Conservation (phyloP, 371 early-diverging fungal genomes). For the Cokeromyces recurvatus region DNA sequence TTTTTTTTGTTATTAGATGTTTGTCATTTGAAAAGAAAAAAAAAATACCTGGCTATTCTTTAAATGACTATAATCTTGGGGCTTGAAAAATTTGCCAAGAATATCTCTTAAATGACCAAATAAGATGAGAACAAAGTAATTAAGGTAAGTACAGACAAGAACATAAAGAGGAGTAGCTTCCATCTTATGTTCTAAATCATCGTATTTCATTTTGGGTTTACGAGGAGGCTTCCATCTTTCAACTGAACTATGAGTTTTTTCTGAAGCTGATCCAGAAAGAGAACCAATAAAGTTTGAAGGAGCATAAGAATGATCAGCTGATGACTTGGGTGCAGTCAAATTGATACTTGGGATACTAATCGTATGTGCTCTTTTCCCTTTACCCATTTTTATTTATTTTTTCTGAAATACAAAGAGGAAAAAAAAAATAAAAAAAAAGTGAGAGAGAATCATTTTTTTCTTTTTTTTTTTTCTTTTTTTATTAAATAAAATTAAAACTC, state of each 20-base stretch:
- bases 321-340: constrained; percentile 21
- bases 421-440: neutral
- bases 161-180: constrained; percentile 66
- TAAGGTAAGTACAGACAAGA: constrained; percentile 93
- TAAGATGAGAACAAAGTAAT: constrained; percentile 90
- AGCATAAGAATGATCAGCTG: constrained; percentile 20
- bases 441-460: neutral
- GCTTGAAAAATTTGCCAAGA: constrained; percentile 76
- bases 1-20: too few relatives aligned
- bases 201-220: constrained; percentile 30
- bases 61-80: constrained; percentile 68
- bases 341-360: constrained; percentile 26
- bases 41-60: constrained; percentile 61
- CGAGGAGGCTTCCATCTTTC: constrained; percentile 27
- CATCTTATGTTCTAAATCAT: constrained; percentile 33
- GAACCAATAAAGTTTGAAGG: constrained; percentile 14
- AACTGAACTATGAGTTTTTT: constrained; percentile 4
- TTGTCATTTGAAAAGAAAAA: neutral
- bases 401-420: neutral
- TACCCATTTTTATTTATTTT: too few relatives aligned
- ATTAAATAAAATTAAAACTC: too few relatives aligned
- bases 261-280: constrained; percentile 18
- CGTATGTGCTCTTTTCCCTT: constrained; percentile 30
- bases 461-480: constrained; percentile 2
- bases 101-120: constrained; percentile 92